Evolutionary conservation across 2,329 filamentous ascomycete species (phyloP).

Genomic region (Hawksworthiomyces lignivorus): DNA sequence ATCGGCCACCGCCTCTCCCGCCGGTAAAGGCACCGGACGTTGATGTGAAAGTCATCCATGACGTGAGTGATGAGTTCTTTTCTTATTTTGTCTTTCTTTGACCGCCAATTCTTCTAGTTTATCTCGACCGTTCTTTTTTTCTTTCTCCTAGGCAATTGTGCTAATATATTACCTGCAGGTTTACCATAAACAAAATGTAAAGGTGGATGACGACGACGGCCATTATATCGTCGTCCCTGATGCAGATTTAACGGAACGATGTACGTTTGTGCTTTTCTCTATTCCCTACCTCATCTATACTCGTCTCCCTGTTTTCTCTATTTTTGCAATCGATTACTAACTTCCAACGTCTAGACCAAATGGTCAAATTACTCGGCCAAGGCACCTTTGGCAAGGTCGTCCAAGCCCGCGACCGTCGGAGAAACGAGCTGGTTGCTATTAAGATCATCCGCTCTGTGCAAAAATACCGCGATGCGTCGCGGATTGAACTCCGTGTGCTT

Average conservation of each 20-base stretch:
- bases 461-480: slow-evolving; percentile 92
- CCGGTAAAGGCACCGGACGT: slow-evolving; percentile 85
- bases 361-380: slow-evolving; percentile 83
- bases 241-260: slow-evolving; percentile 78
- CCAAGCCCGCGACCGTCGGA: slow-evolving; percentile 73
- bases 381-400: slow-evolving; percentile 98
- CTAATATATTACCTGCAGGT: slow-evolving; percentile 15
- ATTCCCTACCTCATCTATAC: not conserved
- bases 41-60: slow-evolving; percentile 51
- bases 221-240: slow-evolving; percentile 93
- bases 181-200: slow-evolving; percentile 46
- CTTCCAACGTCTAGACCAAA: slow-evolving; percentile 60
- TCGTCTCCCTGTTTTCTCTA: not conserved
- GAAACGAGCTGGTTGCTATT: slow-evolving; percentile 76
- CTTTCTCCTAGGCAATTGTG: not conserved
- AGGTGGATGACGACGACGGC: slow-evolving; percentile 92
- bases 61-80: slow-evolving; percentile 53
- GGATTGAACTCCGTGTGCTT: slow-evolving; percentile 88
- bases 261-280: slow-evolving; percentile 45
- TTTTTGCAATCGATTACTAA: slow-evolving; percentile 13
- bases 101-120: no score
- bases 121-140: no score
- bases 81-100: not conserved
- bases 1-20: slow-evolving; percentile 79
- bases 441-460: slow-evolving; percentile 98